Evolutionary conservation across 148 eudicot genomes (phyloP), one percentile per base, ranked within the genome.

Genomic region (Persicaria tinctoria): DNA sequence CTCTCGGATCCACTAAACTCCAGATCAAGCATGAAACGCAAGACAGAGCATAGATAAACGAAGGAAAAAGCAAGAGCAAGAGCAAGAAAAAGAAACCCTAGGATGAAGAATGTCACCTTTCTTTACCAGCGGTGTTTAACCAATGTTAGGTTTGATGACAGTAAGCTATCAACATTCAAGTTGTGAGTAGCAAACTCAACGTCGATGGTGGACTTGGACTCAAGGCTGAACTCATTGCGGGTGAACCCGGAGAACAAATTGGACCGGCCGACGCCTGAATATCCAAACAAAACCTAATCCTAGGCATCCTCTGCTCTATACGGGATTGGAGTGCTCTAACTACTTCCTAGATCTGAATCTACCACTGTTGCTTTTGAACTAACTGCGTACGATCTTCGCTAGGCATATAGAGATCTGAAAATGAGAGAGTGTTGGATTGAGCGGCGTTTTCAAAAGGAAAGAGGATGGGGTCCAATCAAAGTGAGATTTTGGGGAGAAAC

Each of bases 61-160:
- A 44, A 41, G 13, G 46, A 16, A 53, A 53, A 32, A 62, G 2
- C 3, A 9, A 10, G 3, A 20, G 23, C 23, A 20, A 20, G 23
- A 62, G 45, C 50, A 73, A 53, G 45, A 70, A 55, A 6, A 3
- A 5, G 32, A 81, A 64, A 82, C 14, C 66, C 55, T 27, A 16
- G 62, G 6, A 20, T n/a, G 4, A 73, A 56, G 46, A 74, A 74
- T 66, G 32, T 45, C 23, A 79, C 85, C 83, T 83, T 73, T 83
- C 85, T 75, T 83, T 83, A 0, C 85, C 83, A 78, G 85, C 85
- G 74, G 85, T 83, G 44, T 83, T 83, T 83, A 20, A 20, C 85
- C 80, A 80, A 83, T 83, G 79, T 83, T 83, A 80, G 85, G 79
- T 73, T 83, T 83, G 46, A 83, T 80, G 62, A 80, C 81, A 54